Evolutionary conservation across 1,284 basidiomycete genomes (phyloP).

Genomic region (Pyrrhoderma noxium): DNA sequence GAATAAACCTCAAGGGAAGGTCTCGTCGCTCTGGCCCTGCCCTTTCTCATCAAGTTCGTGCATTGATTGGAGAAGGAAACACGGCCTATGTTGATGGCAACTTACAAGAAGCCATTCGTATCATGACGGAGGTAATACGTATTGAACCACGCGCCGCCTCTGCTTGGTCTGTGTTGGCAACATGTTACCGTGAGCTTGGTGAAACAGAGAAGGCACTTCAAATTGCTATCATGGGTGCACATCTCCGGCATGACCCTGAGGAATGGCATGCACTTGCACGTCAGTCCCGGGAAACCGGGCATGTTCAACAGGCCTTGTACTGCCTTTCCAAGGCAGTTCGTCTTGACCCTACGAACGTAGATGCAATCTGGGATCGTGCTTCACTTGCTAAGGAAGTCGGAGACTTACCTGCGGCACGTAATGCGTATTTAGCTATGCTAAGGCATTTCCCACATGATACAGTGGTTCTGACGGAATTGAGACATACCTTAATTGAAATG

Average conservation of each 20-base stretch:
- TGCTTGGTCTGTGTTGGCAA: conserved; percentile 84
- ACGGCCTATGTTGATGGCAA: conserved; percentile 76
- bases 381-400: conserved; percentile 72
- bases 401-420: conserved; percentile 64
- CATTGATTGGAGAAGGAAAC: conserved; percentile 82
- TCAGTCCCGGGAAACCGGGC: conserved; percentile 68
- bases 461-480: conserved; percentile 72
- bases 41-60: conserved; percentile 77
- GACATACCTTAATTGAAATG: conserved; percentile 69
- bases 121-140: conserved; percentile 88
- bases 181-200: conserved; percentile 66
- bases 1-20: conserved; percentile 25
- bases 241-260: conserved; percentile 78
- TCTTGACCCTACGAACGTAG: conserved; percentile 74
- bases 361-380: conserved; percentile 88
- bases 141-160: conserved; percentile 82
- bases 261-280: conserved; percentile 80
- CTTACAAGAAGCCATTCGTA: conserved; percentile 61
- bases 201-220: conserved; percentile 73
- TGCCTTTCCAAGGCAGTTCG: conserved; percentile 83
- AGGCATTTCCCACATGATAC: conserved; percentile 77
- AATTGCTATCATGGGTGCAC: conserved; percentile 84
- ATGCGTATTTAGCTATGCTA: conserved; percentile 70
- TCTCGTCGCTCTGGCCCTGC: conserved; percentile 40
- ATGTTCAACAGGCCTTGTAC: conserved; percentile 83